Conservation (phyloP, 2,329 filamentous ascomycete species). For the Fusarium albidum region DNA sequence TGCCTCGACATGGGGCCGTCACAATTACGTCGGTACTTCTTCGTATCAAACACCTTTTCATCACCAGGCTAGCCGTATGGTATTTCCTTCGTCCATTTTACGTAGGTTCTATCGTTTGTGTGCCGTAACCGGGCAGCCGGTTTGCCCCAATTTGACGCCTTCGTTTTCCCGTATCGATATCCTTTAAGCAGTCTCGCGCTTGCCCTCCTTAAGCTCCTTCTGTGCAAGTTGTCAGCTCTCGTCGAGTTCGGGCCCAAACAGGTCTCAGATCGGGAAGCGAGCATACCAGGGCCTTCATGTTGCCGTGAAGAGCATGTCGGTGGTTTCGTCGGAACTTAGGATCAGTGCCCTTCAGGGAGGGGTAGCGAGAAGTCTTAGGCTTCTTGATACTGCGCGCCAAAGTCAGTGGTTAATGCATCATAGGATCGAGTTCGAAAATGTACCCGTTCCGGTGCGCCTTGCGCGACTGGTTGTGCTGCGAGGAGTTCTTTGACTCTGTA, state of each 20-base stretch:
- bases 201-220: constrained; percentile 98
- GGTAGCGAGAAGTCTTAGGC: constrained; percentile 99
- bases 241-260: constrained; percentile 1
- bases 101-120: constrained; percentile 35
- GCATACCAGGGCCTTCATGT: constrained; percentile 94
- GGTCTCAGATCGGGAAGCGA: constrained; percentile 8
- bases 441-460: constrained; percentile 99
- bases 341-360: constrained; percentile 97
- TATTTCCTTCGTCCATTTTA: constrained; percentile 39
- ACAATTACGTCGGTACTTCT: constrained; percentile 25
- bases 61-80: constrained; percentile 32
- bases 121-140: constrained; percentile 32
- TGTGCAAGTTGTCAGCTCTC: constrained; percentile 55
- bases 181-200: constrained; percentile 82
- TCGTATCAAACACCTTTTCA: constrained; percentile 25
- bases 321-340: constrained; percentile 99
- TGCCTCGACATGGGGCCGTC: constrained; percentile 28
- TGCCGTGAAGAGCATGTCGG: constrained; percentile 99
- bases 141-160: constrained; percentile 37
- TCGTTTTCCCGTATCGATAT: constrained; percentile 21
- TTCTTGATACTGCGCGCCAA: constrained; percentile 89
- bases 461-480: constrained; percentile 97
- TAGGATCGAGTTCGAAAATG: constrained; percentile 47
- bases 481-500: constrained; percentile 99
- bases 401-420: constrained; percentile 27